Percentiles rank a stretch among this genome's conserved stretches.
These are phyloP conservation scores for Margaritispora aquatica DNA, from an alignment of 495 filamentous ascomycete genomes.

Conservation along the genomic window DNA sequence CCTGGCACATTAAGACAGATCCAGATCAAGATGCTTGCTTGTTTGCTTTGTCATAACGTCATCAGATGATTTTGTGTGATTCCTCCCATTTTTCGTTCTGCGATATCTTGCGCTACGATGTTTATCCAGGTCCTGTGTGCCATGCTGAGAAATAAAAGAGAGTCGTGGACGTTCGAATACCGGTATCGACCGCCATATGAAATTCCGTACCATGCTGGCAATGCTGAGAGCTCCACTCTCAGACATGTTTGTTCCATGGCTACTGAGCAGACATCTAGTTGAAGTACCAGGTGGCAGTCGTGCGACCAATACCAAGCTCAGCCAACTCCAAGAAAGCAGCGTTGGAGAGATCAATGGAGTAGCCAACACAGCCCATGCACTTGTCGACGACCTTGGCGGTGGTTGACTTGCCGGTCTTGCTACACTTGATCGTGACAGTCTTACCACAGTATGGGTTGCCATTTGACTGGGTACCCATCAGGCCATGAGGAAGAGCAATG, in stretches of 20 bases:
- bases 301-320: slow-evolving; percentile 9
- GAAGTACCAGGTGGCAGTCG: slow-evolving; percentile 19
- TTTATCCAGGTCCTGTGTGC: slow-evolving; percentile 6
- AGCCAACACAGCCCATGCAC: slow-evolving; percentile 58
- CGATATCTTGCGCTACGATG: neutral
- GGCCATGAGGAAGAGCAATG: slow-evolving; percentile 17
- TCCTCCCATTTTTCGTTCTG: neutral
- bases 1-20: slow-evolving; percentile 16
- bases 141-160: slow-evolving; percentile 10
- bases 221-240: slow-evolving; percentile 24
- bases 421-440: slow-evolving; percentile 49
- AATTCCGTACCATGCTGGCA: no score
- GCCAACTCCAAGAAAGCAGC: slow-evolving; percentile 35
- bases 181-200: slow-evolving; percentile 12
- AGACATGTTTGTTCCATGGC: slow-evolving; percentile 9
- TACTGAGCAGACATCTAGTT: slow-evolving; percentile 18
- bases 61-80: slow-evolving; percentile 2
- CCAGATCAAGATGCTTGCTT: no score
- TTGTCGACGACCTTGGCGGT: slow-evolving; percentile 62
- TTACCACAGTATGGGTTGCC: slow-evolving; percentile 60
- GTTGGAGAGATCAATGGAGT: slow-evolving; percentile 40
- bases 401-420: slow-evolving; percentile 45
- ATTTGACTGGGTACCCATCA: slow-evolving; percentile 49
- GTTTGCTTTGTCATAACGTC: slow-evolving; percentile 4
- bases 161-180: slow-evolving; percentile 23